phyloP scores from a whole-genome alignment of 2,329 filamentous ascomycete genomes.

The Mycosphaerelloides madeirae region DNA sequence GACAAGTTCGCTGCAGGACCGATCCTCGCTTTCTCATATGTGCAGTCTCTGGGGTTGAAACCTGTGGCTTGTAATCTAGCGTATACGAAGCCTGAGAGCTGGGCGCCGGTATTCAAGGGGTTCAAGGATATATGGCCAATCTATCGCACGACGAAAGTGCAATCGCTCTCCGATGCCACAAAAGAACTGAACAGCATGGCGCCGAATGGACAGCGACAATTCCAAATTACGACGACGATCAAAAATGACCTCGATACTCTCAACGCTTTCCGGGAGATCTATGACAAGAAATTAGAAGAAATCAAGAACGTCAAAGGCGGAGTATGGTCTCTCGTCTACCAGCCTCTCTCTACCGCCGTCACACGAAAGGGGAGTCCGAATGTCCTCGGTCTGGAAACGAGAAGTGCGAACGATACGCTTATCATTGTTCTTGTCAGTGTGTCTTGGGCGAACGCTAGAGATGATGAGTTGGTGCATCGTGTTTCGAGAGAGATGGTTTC shows the following conservation, averaged over 20 bases:
- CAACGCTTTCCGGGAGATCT: background rate
- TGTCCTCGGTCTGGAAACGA: background rate
- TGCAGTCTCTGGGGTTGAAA: background rate
- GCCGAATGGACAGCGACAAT: background rate
- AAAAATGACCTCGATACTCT: background rate
- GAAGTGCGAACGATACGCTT: background rate
- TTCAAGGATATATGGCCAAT: background rate
- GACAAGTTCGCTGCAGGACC: background rate
- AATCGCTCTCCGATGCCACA: background rate
- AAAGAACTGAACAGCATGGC: background rate
- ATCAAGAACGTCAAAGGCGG: background rate
- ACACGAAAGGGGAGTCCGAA: background rate
- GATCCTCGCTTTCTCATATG: background rate
- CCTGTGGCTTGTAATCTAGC: background rate
- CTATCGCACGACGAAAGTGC: background rate
- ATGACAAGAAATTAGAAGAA: background rate
- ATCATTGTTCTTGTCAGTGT: background rate
- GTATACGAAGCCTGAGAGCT: background rate
- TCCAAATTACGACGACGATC: background rate
- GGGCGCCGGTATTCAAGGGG: background rate
- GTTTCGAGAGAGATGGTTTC: background rate
- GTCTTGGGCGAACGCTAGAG: background rate
- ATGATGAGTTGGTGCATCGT: background rate
- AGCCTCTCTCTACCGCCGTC: background rate
- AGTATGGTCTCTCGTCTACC: slow-evolving; percentile 1